Conservation (phyloP, 2,329 filamentous ascomycete species). For the Fusarium mundagurra region DNA sequence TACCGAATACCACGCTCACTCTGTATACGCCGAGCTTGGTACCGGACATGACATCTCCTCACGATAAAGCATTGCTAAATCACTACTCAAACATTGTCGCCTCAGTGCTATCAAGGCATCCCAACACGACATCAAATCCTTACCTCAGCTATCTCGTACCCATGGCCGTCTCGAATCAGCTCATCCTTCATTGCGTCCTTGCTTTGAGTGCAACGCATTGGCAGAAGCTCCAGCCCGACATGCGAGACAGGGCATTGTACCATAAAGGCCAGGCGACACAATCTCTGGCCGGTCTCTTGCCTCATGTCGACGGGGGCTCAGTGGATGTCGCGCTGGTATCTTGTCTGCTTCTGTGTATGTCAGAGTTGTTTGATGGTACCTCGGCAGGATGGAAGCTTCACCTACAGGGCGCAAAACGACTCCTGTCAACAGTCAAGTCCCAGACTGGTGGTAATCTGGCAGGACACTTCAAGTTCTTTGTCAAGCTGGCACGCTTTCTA, state of each 20-base stretch:
- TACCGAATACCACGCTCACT: background rate
- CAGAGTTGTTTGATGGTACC: background rate
- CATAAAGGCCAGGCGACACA: slow-evolving; percentile 2
- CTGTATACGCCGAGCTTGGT: background rate
- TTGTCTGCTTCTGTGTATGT: background rate
- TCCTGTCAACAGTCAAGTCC: background rate
- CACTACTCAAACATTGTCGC: slow-evolving; percentile 6
- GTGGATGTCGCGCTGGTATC: slow-evolving; percentile 1
- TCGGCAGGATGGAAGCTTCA: slow-evolving; percentile 8
- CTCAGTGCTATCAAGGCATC: background rate
- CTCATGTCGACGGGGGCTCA: background rate
- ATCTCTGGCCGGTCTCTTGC: background rate
- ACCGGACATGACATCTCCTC: background rate
- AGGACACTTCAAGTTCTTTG: background rate
- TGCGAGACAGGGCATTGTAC: background rate
- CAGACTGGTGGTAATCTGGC: background rate
- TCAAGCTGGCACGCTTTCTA: background rate
- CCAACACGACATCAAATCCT: background rate
- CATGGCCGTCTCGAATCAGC: background rate
- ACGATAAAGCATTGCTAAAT: background rate
- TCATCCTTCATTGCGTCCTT: background rate
- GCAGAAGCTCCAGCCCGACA: slow-evolving; percentile 6
- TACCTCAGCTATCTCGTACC: slow-evolving; percentile 3
- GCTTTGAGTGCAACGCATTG: slow-evolving; percentile 4
- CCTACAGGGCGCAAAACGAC: background rate